Conservation (phyloP, 2,329 filamentous ascomycete genomes). For the Microcyclosporella mali region DNA sequence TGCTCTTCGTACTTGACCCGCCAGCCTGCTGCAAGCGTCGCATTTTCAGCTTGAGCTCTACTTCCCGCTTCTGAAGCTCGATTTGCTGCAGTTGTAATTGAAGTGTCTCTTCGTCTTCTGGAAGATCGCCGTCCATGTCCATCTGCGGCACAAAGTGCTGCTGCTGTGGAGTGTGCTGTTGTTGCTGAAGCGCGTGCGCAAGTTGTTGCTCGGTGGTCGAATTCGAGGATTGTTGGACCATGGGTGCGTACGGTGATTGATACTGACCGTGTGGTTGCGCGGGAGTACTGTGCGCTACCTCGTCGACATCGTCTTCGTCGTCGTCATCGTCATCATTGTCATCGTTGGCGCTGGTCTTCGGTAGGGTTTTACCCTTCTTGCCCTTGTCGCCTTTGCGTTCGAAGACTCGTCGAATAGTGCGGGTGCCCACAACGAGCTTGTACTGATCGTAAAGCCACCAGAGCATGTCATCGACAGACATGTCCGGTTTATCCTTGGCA, state of each 20-base stretch:
- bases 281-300: conserved; percentile 5
- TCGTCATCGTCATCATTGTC: conserved; percentile 21
- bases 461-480: conserved; percentile 35
- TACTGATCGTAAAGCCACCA: conserved; percentile 35
- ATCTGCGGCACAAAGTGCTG: conserved; percentile 15
- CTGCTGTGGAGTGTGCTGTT: conserved; percentile 22
- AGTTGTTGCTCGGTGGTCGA: conserved; percentile 28
- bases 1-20: conserved; percentile 18
- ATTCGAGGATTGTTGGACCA: conserved; percentile 21
- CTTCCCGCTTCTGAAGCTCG: conserved; percentile 31
- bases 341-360: conserved; percentile 17
- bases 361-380: conserved; percentile 14
- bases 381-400: conserved; percentile 33
- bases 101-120: conserved; percentile 33
- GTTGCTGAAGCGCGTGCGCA: conserved; percentile 20
- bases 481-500: conserved; percentile 30
- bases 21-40: conserved; percentile 26
- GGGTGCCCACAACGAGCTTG: conserved; percentile 33
- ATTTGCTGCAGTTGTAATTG: conserved; percentile 33
- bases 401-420: conserved; percentile 34
- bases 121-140: conserved; percentile 20
- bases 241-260: conserved; percentile 31
- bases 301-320: conserved; percentile 12
- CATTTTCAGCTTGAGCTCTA: conserved; percentile 34
- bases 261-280: conserved; percentile 20